These are phyloP conservation scores for Exidia glandulosa DNA, from an alignment of 768 basidiomycete genomes.

Conservation along the genomic window DNA sequence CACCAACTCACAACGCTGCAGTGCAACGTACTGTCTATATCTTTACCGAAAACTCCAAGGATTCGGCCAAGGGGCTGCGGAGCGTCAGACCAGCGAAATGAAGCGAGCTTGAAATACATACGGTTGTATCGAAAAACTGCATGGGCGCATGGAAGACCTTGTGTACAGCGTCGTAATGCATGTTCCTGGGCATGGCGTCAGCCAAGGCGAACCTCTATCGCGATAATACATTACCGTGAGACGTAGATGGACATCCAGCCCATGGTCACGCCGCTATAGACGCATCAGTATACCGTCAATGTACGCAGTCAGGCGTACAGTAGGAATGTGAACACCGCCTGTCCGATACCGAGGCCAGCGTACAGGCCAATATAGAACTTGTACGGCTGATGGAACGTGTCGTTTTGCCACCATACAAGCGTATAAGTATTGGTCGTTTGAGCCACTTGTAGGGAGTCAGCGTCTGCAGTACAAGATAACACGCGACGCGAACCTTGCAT, in stretches of 20 bases:
- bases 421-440: conserved; percentile 55
- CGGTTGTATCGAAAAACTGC: conserved; percentile 67
- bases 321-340: conserved; percentile 46
- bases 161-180: conserved; percentile 45
- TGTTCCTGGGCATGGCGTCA: conserved; percentile 46
- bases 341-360: conserved; percentile 46
- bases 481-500: conserved; percentile 37
- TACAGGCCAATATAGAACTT: conserved; percentile 58
- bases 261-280: neutral
- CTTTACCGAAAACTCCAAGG: conserved; percentile 52
- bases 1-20: conserved; percentile 33
- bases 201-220: conserved; percentile 29
- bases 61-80: conserved; percentile 48
- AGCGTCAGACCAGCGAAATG: neutral
- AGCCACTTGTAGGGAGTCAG: conserved; percentile 10
- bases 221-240: neutral
- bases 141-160: conserved; percentile 62
- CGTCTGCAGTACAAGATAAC: neutral
- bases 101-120: conserved; percentile 8
- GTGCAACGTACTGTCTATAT: conserved; percentile 41
- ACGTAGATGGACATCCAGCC: neutral
- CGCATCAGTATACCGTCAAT: no score
- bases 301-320: conserved; percentile 26
- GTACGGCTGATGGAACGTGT: conserved; percentile 33
- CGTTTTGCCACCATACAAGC: conserved; percentile 63